Base-by-base conservation (phyloP, 2,329 filamentous ascomycete species). In the Lecanicillium sp. region DNA sequence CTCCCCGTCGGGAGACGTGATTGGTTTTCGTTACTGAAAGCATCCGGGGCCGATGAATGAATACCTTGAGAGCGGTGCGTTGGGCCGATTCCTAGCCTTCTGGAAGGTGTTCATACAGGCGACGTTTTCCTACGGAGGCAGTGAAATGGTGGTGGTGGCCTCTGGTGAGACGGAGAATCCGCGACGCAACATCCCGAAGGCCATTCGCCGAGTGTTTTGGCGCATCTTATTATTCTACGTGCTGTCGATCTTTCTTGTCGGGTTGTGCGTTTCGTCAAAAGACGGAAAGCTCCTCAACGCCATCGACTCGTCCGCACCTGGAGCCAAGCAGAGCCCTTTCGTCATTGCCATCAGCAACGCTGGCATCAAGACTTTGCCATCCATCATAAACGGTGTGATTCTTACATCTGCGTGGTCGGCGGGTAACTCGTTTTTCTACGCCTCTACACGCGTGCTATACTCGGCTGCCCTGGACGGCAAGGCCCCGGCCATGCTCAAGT, bases 401-500 rank as follows among this genome's bases (percentile, higher is more conserved):
- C 64, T 82, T 4, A 77, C 75, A 1, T 79, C 76, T 0, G 78
- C 78, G 12, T 75, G 78, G 61, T 81, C 77, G 1, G 75, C 78
- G 0, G 78, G 76, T 3, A 79, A 78, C 55, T 74, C 76, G 2
- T 79, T 75, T 60, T 68, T 80, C 39, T 77, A 75, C 60, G 70
- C 72, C 52, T 70, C 70, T 2, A 73, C 71, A 0, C 66, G 74
- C 1, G 67, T 69, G 1, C 64, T 77, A 0, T 75, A 76, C 58
- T 69, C 68, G 1, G 62, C 75, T 9, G 73, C 72, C 3, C 60
- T 73, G 20, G 58, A 61, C 44, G 58, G 58, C 38, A 60, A 69
- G 68, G 47, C 75, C 60, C 43, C 72, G 62, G 33, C 69, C 66
- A 40, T 75, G 20, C 54, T 65, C 48, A 58, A 48, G 12, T 56